These are phyloP conservation scores for Blastomyces gilchristii DNA, from an alignment of 2,329 filamentous ascomycete species.

Conservation along the genomic window DNA sequence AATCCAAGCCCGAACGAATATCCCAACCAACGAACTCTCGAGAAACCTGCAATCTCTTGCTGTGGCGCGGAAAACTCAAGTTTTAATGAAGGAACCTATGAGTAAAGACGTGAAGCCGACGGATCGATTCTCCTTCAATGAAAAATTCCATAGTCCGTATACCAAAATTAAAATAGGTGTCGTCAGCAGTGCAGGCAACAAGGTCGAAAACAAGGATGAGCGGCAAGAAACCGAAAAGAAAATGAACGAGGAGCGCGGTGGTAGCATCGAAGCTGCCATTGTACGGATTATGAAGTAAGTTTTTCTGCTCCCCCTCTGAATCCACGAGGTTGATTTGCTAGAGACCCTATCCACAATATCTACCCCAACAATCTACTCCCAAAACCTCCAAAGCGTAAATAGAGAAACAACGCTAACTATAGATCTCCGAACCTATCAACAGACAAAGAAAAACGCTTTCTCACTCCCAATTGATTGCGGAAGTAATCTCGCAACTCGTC, in stretches of 20 bases:
- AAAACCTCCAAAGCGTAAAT: background rate
- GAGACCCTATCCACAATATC: background rate
- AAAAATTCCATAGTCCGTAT: conserved; percentile 68
- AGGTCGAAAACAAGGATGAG: conserved; percentile 64
- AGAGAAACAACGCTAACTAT: background rate
- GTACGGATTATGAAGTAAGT: conserved; percentile 46
- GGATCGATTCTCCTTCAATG: conserved; percentile 75
- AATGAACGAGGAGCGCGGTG: conserved; percentile 41
- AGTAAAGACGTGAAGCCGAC: conserved; percentile 65
- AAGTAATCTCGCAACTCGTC: conserved; percentile 41
- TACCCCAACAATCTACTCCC: background rate
- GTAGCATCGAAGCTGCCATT: conserved; percentile 43
- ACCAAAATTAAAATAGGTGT: conserved; percentile 84
- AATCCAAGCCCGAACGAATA: conserved; percentile 72
- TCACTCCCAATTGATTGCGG: conserved; percentile 41
- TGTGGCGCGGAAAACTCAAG: conserved; percentile 69
- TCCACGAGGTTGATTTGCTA: background rate
- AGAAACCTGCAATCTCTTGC: conserved; percentile 72
- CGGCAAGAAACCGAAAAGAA: conserved; percentile 42
- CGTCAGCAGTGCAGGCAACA: conserved; percentile 64
- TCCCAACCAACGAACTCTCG: conserved; percentile 61
- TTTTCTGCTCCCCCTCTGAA: background rate
- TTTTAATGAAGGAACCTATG: conserved; percentile 70
- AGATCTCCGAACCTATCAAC: background rate
- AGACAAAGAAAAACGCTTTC: conserved; percentile 41